These are phyloP conservation scores for Botrytis sinoallii DNA, from an alignment of 2,329 filamentous ascomycete genomes.

Conservation along the genomic window DNA sequence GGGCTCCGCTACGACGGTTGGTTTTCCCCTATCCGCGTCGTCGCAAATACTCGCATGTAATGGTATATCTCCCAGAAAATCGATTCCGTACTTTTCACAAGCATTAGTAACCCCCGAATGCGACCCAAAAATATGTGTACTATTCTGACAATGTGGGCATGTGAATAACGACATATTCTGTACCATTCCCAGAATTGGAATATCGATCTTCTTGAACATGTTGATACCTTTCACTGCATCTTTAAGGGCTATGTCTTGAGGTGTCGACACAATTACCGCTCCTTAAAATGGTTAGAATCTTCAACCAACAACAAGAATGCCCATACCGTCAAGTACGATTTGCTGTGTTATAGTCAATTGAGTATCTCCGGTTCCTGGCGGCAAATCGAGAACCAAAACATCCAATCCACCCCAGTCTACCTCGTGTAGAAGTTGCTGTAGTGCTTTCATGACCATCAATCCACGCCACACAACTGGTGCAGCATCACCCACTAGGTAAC, in stretches of 20 bases:
- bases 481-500: slow-evolving; percentile 77
- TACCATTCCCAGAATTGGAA: slow-evolving; percentile 77
- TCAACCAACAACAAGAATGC: background rate
- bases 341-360: slow-evolving; percentile 97
- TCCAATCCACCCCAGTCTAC: slow-evolving; percentile 92
- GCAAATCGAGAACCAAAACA: slow-evolving; percentile 83
- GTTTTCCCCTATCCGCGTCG: slow-evolving; percentile 81
- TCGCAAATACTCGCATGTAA: slow-evolving; percentile 83
- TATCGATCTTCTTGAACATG: slow-evolving; percentile 82
- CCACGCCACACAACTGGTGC: slow-evolving; percentile 93
- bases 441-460: slow-evolving; percentile 94
- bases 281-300: slow-evolving; percentile 44
- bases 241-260: slow-evolving; percentile 86
- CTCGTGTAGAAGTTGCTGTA: slow-evolving; percentile 92
- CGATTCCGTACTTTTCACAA: slow-evolving; percentile 69
- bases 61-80: slow-evolving; percentile 85
- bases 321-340: slow-evolving; percentile 74
- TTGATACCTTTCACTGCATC: slow-evolving; percentile 90
- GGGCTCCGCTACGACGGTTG: slow-evolving; percentile 85
- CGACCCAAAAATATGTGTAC: slow-evolving; percentile 72
- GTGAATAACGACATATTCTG: slow-evolving; percentile 88
- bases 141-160: slow-evolving; percentile 73
- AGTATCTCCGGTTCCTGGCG: slow-evolving; percentile 91
- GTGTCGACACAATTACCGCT: slow-evolving; percentile 85
- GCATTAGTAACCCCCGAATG: slow-evolving; percentile 62